Base-by-base conservation (phyloP, 192 early-diverging fungal genomes). In the Coemansia sp. region DNA sequence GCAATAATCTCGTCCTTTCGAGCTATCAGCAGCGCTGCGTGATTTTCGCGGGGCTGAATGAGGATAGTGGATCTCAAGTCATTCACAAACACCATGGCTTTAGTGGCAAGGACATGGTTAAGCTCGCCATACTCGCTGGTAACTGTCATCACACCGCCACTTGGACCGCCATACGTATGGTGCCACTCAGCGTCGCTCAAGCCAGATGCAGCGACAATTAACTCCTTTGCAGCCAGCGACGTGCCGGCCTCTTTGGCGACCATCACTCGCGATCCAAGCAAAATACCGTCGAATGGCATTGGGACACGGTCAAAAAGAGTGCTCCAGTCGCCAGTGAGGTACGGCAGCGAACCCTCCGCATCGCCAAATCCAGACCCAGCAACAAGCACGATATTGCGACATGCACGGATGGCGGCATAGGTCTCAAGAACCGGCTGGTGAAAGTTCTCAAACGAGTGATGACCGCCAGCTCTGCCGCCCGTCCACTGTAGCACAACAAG, bases 191-290 rank as follows among this genome's bases (percentile, higher is more conserved):
- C 58, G 66, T 98, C 94, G 5, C 70, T 52, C 40, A 97, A 88
- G 36, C 96, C 97, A 36, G 93, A 87, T 6, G 94, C 87, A 36
- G 85, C 87, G 9, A 90, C 95, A 74, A 98, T 96, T 44, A 94
- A 88, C 73, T 96, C 83, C 86, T 97, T 98, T 53, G 91, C 93
- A 4, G 80, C 89, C 2, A 73, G 83, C 24, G 92, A 93, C 3
- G 95, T 91, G 41, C 88, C 77, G 49, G 88, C 89, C 80, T 98
- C 95, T 75, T 93, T 92, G 53, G 95, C 92, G 38, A 95, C 94
- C 94, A 98, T 95, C 62, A 97, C 88, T 66, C 94, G 93, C n/a
- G 95, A 97, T n/a, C 93, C 97, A 65, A 98, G 91, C 62, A 98
- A 81, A 33, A 97, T 84, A 81, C 95, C 97, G 73, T 98, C 97